Evolutionary conservation across 371 early-diverging fungal species (phyloP), one percentile per base, ranked within the genome.

Genomic region (Syncephalastrum sp.): DNA sequence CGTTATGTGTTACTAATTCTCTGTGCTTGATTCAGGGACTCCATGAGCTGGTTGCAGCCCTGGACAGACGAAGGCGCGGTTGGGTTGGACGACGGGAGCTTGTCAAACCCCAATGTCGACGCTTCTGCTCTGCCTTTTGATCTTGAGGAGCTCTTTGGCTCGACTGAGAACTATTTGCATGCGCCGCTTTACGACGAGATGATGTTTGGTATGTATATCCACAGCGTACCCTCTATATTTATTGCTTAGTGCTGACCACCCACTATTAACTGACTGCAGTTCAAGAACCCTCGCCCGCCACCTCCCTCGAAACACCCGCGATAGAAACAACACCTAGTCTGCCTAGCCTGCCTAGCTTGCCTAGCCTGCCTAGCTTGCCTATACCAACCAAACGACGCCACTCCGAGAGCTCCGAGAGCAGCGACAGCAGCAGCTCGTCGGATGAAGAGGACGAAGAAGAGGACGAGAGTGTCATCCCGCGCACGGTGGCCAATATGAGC

Each of bases 111-210:
- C 1, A 33, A 33, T 33, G 38, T 33, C 38, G 38, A 33, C 38
- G 38, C 38, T 10, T 33, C 38, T 33, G 38, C 38, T 33, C 38
- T 33, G 38, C 38, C 38, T 10, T 33, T 33, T 12, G 38, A 33
- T 33, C 38, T 33, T 33, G 38, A 33, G 38, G 38, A 33, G 2
- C 38, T 33, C 38, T 33, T 33, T 33, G 38, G 38, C 38, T 33
- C 38, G 8, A 33, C 38, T 33, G 38, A 33, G 8, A 33, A 33
- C 38, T 33, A 33, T 33, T 33, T 38, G 41, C 54, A 61, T 17
- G 49, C 69, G 3, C 54, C 58, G 2, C 68, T 74, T 8, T 77
- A 77, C 51, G 77, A 77, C 53, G 77, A 77, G 56, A 50, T 77
- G 25, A 63, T 72, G 42, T 77, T 72, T 72, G 75, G 77, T 77